Percentiles rank a stretch among this genome's conserved stretches.
These are phyloP conservation scores for Trichoderma asperellum DNA, from an alignment of 2,329 filamentous ascomycete species.

Conservation along the genomic window DNA sequence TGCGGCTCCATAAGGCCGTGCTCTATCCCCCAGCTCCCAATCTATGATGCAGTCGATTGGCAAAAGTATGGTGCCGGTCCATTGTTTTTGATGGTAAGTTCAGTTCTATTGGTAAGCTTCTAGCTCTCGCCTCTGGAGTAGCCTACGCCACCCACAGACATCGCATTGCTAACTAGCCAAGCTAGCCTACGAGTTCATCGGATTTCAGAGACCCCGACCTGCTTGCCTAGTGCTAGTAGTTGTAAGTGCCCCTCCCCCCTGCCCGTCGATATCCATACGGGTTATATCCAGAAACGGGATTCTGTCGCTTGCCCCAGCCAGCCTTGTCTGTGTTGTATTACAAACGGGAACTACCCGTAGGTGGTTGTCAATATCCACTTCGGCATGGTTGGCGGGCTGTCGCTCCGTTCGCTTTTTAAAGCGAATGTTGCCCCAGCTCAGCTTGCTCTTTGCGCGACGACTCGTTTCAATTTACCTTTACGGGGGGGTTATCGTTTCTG, in stretches of 20 bases:
- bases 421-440: conserved; percentile 13
- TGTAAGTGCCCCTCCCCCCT: conserved; percentile 4
- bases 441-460: conserved; percentile 6
- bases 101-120: neutral
- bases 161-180: neutral
- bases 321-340: conserved; percentile 15
- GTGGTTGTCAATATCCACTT: conserved; percentile 18
- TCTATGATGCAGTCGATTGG: conserved; percentile 12
- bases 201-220: conserved; percentile 22
- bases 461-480: neutral
- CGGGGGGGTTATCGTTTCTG: neutral
- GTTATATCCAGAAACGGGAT: conserved; percentile 9
- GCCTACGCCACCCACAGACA: conserved; percentile 6
- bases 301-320: conserved; percentile 7
- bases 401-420: conserved; percentile 22
- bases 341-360: conserved; percentile 24
- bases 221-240: conserved; percentile 10
- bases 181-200: conserved; percentile 10
- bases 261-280: conserved; percentile 18
- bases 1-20: neutral
- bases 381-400: conserved; percentile 17
- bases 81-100: neutral
- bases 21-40: neutral
- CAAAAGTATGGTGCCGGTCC: neutral
- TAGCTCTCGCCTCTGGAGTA: neutral